Conservation (phyloP, 345 rosid species). For the Eucalyptus camaldulensis region DNA sequence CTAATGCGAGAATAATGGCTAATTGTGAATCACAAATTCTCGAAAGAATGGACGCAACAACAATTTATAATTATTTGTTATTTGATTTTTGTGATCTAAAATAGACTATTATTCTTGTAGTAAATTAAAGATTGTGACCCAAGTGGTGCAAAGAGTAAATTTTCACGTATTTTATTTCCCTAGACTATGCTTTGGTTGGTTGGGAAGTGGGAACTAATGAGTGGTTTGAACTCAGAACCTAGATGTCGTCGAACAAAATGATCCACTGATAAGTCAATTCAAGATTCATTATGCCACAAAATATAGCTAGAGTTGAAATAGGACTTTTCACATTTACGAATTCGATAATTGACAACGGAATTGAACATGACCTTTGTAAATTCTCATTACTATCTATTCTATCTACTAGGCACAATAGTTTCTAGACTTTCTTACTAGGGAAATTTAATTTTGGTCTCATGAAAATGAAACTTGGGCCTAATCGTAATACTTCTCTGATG, state of each 20-base stretch:
- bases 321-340: too few relatives aligned
- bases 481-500: neutral
- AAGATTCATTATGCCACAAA: neutral
- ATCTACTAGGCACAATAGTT: neutral
- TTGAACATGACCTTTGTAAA: neutral
- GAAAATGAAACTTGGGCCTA: neutral
- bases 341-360: too few relatives aligned
- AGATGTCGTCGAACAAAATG: neutral
- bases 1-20: too few relatives aligned
- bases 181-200: neutral
- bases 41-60: accelerated
- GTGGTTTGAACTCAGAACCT: neutral
- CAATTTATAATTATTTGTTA: too few relatives aligned
- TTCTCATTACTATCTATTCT: neutral
- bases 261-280: neutral
- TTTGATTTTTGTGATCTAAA: too few relatives aligned
- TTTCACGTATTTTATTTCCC: too few relatives aligned
- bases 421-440: neutral
- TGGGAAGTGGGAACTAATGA: neutral
- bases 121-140: too few relatives aligned
- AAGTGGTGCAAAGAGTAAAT: too few relatives aligned
- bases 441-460: neutral
- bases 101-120: too few relatives aligned
- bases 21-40: too few relatives aligned
- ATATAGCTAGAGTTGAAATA: neutral